These are phyloP conservation scores for Lepidopterella palustris DNA, from an alignment of 495 filamentous ascomycete species.

Conservation along the genomic window DNA sequence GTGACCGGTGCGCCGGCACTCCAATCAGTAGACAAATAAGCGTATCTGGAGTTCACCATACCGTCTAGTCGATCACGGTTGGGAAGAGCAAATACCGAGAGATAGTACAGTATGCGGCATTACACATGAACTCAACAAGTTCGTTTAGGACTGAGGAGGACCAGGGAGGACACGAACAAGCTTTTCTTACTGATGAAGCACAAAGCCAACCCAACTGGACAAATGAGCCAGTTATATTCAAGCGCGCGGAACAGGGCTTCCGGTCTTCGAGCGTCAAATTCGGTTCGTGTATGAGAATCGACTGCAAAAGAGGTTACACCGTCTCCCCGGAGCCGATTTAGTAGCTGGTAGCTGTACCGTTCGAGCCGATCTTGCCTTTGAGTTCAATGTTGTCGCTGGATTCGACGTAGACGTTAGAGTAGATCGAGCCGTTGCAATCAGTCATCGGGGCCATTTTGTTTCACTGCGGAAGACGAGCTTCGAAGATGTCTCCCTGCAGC, in stretches of 20 bases:
- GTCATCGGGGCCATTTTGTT: no score
- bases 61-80: background rate
- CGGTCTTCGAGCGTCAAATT: background rate
- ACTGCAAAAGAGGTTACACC: background rate
- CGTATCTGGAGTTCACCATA: background rate
- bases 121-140: background rate
- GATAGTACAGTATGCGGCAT: background rate
- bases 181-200: background rate
- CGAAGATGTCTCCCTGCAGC: no score
- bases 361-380: no score
- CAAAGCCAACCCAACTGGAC: background rate
- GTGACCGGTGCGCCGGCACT: background rate
- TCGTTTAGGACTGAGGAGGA: background rate
- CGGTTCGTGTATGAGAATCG: background rate
- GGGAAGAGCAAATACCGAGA: background rate
- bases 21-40: background rate
- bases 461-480: no score
- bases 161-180: no score
- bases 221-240: slow-evolving; percentile 3
- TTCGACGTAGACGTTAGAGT: no score
- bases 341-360: no score
- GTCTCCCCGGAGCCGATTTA: no score
- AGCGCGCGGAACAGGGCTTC: background rate
- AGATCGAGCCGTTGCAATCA: no score
- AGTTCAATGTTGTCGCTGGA: no score